Percentiles rank a stretch among this genome's conserved stretches.
Evolutionary conservation across 2,329 filamentous ascomycete genomes (phyloP).

Genomic region (Pyricularia grisea): DNA sequence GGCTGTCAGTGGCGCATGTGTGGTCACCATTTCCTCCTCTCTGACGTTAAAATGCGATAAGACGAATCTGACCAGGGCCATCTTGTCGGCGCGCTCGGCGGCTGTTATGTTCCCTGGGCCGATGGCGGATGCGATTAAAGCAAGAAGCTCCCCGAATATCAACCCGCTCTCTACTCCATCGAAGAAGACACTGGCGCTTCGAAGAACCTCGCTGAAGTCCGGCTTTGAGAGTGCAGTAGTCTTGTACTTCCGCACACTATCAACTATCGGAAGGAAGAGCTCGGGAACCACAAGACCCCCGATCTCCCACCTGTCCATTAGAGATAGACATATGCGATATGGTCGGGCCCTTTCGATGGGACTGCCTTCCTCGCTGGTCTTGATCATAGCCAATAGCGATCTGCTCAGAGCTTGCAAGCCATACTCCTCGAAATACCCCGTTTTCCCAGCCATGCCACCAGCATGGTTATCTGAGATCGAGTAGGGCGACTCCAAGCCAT

Average conservation of each 20-base stretch:
- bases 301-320: slow-evolving; percentile 99
- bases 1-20: slow-evolving; percentile 71
- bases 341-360: slow-evolving; percentile 68
- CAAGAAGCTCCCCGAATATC: slow-evolving; percentile 77
- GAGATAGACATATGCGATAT: slow-evolving; percentile 82
- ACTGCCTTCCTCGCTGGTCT: slow-evolving; percentile 29
- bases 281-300: slow-evolving; percentile 81
- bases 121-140: slow-evolving; percentile 54
- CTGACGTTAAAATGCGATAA: slow-evolving; percentile 82
- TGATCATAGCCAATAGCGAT: slow-evolving; percentile 71
- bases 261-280: slow-evolving; percentile 78
- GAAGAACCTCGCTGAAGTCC: slow-evolving; percentile 77
- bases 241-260: slow-evolving; percentile 71
- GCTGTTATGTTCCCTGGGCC: slow-evolving; percentile 31
- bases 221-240: slow-evolving; percentile 50
- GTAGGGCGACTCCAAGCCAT: slow-evolving; percentile 32
- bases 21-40: slow-evolving; percentile 89
- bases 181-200: slow-evolving; percentile 92
- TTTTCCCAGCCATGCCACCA: slow-evolving; percentile 44
- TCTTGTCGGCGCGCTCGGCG: slow-evolving; percentile 47
- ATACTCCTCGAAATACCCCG: slow-evolving; percentile 74
- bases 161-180: slow-evolving; percentile 92
- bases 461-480: slow-evolving; percentile 29
- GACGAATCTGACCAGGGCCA: slow-evolving; percentile 73
- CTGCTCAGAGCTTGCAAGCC: slow-evolving; percentile 66